Conservation (phyloP, 1,139 yeast species). For the Nakaseomyces sp. region DNA sequence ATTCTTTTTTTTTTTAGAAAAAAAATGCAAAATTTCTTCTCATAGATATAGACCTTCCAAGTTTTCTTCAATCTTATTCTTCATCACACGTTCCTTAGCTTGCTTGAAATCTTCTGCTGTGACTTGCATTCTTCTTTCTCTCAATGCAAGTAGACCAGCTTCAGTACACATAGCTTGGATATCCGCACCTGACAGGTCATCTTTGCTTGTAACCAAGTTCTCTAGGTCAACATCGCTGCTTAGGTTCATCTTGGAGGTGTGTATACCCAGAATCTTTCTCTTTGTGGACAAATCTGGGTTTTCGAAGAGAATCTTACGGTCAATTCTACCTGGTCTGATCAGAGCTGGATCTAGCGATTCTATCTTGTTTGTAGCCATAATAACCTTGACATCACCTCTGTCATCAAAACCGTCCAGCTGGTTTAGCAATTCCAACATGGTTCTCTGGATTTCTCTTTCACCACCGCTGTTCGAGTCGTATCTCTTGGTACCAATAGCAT, state of each 20-base stretch:
- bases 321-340: conserved; percentile 98
- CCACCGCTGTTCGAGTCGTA: conserved; percentile 96
- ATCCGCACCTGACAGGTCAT: conserved; percentile 95
- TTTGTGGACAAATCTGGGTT: conserved; percentile 91
- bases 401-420: conserved; percentile 98
- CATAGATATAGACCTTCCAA: conserved; percentile 89
- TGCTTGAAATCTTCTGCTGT: conserved; percentile 89
- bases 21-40: too few species aligned
- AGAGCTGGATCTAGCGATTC: conserved; percentile 95
- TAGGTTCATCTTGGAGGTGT: conserved; percentile 90
- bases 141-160: conserved; percentile 89
- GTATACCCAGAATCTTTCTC: conserved; percentile 86
- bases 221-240: conserved; percentile 84
- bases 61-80: conserved; percentile 95
- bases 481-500: conserved; percentile 96
- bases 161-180: conserved; percentile 97
- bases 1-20: too few species aligned
- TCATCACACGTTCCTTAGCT: conserved; percentile 94
- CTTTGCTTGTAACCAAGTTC: conserved; percentile 83
- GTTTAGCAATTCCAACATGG: conserved; percentile 93
- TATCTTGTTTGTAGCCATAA: conserved; percentile 97
- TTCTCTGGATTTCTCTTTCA: conserved; percentile 95
- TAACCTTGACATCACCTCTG: conserved; percentile 95
- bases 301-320: conserved; percentile 91
- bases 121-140: conserved; percentile 98